phyloP scores from a whole-genome alignment of 495 filamentous ascomycete genomes.

The Neurospora sp. region DNA sequence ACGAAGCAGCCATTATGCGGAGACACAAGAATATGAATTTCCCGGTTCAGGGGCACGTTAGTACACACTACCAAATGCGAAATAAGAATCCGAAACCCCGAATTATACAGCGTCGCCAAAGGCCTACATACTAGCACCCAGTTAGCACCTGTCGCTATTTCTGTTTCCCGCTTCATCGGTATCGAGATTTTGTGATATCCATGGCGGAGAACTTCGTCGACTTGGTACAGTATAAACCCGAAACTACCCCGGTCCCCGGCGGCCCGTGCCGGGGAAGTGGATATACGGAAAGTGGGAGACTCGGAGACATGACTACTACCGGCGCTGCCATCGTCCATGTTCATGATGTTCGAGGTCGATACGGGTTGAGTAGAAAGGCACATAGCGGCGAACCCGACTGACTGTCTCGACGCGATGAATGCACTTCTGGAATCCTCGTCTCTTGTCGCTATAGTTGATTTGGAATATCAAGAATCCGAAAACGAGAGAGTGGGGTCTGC shows the following conservation, averaged over 20 bases:
- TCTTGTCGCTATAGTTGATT: not conserved
- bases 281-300: not conserved
- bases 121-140: too few species aligned
- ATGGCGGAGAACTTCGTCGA: not conserved
- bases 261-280: not conserved
- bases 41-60: not conserved
- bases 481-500: not conserved
- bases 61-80: not conserved
- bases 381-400: not conserved
- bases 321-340: not conserved
- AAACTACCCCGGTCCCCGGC: not conserved
- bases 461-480: not conserved
- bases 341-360: not conserved
- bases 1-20: constrained; percentile 2
- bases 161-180: not conserved
- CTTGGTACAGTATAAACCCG: not conserved
- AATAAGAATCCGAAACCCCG: not conserved
- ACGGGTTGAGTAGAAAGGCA: too few species aligned
- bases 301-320: not conserved
- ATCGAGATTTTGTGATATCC: not conserved
- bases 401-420: not conserved
- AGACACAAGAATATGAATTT: not conserved
- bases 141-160: not conserved
- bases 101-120: not conserved
- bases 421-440: not conserved